These are phyloP conservation scores for Russula dissimulans DNA, from an alignment of 768 basidiomycete species.

Conservation along the genomic window DNA sequence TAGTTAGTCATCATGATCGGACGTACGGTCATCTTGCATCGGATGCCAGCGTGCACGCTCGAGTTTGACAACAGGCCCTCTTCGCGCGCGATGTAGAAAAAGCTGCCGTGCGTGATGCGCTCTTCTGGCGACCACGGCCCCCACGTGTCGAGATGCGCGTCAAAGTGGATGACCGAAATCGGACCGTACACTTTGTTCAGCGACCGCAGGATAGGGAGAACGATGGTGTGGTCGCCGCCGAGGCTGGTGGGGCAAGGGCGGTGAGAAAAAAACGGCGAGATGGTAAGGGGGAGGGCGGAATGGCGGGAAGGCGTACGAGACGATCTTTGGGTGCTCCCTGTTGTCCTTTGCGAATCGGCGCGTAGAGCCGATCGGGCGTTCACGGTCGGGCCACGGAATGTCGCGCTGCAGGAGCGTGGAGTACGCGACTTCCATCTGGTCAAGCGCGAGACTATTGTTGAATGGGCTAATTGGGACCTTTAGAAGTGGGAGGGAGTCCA, in stretches of 20 bases:
- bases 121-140: conserved; percentile 40
- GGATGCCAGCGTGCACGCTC: conserved; percentile 78
- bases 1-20: not conserved
- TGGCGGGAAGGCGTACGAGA: conserved; percentile 36
- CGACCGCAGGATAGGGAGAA: conserved; percentile 75
- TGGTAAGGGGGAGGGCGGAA: not conserved
- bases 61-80: conserved; percentile 68
- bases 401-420: conserved; percentile 59
- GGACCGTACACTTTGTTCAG: conserved; percentile 74
- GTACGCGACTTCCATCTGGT: conserved; percentile 85
- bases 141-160: conserved; percentile 70
- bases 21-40: conserved; percentile 59
- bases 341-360: conserved; percentile 44
- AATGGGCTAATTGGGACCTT: conserved; percentile 72
- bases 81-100: conserved; percentile 71
- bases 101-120: conserved; percentile 75
- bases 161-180: conserved; percentile 77
- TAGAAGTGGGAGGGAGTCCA: too few species aligned
- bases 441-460: conserved; percentile 74
- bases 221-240: conserved; percentile 88
- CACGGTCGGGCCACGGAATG: conserved; percentile 23
- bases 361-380: conserved; percentile 22
- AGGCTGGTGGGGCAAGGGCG: conserved; percentile 18
- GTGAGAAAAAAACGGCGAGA: not conserved
- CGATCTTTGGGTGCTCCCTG: conserved; percentile 60